Evolutionary conservation across 176 grass and related monocot genomes (phyloP).

Genomic region (Aegilops tauschii): DNA sequence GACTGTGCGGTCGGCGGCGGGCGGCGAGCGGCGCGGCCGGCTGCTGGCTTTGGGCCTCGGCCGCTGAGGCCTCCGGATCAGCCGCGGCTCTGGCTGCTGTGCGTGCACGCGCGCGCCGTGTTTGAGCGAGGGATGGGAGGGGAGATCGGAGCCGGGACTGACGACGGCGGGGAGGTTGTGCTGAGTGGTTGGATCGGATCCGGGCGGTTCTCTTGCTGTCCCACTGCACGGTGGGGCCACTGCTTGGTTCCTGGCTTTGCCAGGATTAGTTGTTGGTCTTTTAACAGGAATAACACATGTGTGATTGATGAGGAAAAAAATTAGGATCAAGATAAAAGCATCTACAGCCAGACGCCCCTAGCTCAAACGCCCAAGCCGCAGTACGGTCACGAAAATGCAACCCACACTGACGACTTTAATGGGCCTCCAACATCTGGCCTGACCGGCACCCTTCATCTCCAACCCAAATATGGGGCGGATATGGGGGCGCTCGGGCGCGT

Average conservation of each 20-base stretch:
- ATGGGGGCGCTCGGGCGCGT: no score
- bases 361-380: no score
- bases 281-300: no score
- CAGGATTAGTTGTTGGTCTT: no score
- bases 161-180: background rate
- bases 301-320: no score
- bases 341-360: no score
- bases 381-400: no score
- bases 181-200: background rate
- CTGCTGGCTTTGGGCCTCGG: background rate
- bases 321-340: no score
- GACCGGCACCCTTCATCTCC: no score
- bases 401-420: fast-evolving
- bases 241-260: no score
- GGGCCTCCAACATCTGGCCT: no score
- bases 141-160: background rate
- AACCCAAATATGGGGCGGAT: no score
- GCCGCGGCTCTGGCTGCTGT: background rate
- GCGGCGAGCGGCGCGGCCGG: background rate
- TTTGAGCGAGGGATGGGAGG: background rate
- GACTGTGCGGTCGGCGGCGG: background rate
- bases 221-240: background rate
- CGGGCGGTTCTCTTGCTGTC: background rate
- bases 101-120: background rate
- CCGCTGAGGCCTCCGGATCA: background rate